A percentile compares a stretch with the other conserved stretches of the same genome.
These are phyloP conservation scores for Neopestalotiopsis clavispora DNA, from an alignment of 2,329 filamentous ascomycete species.

Conservation along the genomic window DNA sequence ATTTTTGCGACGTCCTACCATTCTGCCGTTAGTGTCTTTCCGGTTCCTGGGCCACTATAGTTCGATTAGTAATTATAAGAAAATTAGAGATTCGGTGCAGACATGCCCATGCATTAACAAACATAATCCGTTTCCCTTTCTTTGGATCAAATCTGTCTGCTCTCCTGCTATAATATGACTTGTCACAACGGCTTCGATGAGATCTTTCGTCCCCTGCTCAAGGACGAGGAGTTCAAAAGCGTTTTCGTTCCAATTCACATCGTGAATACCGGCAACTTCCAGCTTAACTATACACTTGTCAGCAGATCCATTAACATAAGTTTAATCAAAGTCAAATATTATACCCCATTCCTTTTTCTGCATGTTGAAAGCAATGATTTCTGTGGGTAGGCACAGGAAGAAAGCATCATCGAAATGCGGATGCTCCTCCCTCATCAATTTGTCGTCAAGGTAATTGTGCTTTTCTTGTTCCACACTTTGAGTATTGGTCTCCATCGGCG, in stretches of 20 bases:
- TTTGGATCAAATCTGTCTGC: constrained; percentile 11
- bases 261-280: neutral
- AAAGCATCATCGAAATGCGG: no score
- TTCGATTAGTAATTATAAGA: neutral
- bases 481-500: no score
- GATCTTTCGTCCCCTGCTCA: constrained; percentile 11
- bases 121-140: constrained; percentile 17
- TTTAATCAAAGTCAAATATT: rapidly evolving
- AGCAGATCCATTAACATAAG: neutral
- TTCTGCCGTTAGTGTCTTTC: constrained; percentile 16
- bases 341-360: constrained; percentile 2
- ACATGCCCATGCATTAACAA: neutral
- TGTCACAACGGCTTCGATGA: constrained; percentile 7
- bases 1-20: neutral
- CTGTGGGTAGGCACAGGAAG: neutral
- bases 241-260: constrained; percentile 14
- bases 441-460: no score
- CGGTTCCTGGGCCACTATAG: constrained; percentile 7
- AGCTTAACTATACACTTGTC: neutral
- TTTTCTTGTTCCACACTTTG: no score
- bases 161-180: neutral
- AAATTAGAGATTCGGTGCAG: neutral
- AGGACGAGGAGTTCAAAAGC: constrained; percentile 14
- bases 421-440: no score
- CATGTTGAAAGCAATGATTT: neutral